Conservation (phyloP, 2,329 filamentous ascomycete genomes). For the Akanthomyces dipterigenus region DNA sequence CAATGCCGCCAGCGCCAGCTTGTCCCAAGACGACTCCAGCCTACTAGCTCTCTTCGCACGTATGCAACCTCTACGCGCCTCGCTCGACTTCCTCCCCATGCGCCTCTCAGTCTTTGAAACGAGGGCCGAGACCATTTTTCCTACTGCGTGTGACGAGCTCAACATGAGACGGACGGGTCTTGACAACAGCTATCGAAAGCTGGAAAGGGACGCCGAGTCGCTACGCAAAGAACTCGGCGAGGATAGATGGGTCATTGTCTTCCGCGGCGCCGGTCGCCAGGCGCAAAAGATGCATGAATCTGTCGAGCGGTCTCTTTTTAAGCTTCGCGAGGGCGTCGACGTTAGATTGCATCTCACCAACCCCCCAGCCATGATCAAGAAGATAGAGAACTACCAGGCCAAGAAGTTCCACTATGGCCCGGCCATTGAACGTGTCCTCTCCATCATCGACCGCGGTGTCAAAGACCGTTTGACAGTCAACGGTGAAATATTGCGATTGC, state of each 20-base stretch:
- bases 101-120: conserved; percentile 78
- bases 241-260: conserved; percentile 93
- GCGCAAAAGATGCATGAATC: conserved; percentile 97
- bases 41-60: conserved; percentile 85
- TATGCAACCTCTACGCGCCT: conserved; percentile 90
- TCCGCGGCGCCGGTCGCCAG: conserved; percentile 84
- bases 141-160: conserved; percentile 84
- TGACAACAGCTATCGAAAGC: conserved; percentile 78
- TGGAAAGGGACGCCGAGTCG: conserved; percentile 85
- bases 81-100: conserved; percentile 94
- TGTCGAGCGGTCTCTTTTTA: conserved; percentile 77
- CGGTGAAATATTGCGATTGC: conserved; percentile 82
- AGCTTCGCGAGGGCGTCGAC: conserved; percentile 75
- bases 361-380: conserved; percentile 64
- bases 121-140: conserved; percentile 72
- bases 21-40: conserved; percentile 75
- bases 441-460: conserved; percentile 93
- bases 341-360: conserved; percentile 67
- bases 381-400: conserved; percentile 86
- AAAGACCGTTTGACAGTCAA: conserved; percentile 94
- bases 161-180: conserved; percentile 66
- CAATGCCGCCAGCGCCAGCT: conserved; percentile 44
- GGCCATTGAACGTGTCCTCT: conserved; percentile 83
- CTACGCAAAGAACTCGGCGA: conserved; percentile 86
- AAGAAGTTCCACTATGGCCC: conserved; percentile 93